These are phyloP conservation scores for Coemansia sp. DNA, from an alignment of 192 early-diverging fungal species.

Conservation along the genomic window DNA sequence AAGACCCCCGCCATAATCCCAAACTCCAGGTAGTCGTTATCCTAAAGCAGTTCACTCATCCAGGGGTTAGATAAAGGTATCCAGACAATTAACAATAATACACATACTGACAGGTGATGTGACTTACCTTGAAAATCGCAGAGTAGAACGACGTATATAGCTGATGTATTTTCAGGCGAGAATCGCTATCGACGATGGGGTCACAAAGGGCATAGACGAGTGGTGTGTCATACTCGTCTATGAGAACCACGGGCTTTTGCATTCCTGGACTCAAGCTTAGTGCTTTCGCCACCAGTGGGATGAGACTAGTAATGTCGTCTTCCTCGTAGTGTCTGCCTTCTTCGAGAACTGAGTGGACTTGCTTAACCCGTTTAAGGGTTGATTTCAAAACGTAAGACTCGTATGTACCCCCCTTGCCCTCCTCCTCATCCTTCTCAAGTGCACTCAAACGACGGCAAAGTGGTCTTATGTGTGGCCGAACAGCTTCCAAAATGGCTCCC, in stretches of 20 bases:
- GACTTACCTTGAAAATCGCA: not conserved
- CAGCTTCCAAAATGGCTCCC: not conserved
- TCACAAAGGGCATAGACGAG: not conserved
- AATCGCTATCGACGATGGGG: not conserved
- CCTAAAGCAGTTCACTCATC: not conserved
- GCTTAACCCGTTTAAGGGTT: not conserved
- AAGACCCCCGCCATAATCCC: conserved; percentile 2
- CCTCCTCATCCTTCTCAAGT: not conserved
- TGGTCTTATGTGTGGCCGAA: not conserved
- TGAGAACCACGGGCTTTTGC: not conserved
- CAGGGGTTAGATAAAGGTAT: not conserved
- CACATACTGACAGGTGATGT: not conserved
- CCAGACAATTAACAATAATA: not conserved
- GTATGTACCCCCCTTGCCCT: not conserved
- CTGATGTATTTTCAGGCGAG: not conserved
- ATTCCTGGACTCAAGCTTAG: not conserved
- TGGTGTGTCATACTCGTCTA: conserved; percentile 1
- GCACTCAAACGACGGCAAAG: not conserved
- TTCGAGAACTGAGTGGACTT: not conserved
- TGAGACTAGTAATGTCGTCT: not conserved
- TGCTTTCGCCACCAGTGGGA: not conserved
- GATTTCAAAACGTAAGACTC: not conserved
- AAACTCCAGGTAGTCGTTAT: not conserved
- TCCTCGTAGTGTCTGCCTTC: not conserved
- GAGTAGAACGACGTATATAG: not conserved